Evolutionary conservation across 2,329 filamentous ascomycete genomes (phyloP).

Genomic region (Epicoccum nigrum): DNA sequence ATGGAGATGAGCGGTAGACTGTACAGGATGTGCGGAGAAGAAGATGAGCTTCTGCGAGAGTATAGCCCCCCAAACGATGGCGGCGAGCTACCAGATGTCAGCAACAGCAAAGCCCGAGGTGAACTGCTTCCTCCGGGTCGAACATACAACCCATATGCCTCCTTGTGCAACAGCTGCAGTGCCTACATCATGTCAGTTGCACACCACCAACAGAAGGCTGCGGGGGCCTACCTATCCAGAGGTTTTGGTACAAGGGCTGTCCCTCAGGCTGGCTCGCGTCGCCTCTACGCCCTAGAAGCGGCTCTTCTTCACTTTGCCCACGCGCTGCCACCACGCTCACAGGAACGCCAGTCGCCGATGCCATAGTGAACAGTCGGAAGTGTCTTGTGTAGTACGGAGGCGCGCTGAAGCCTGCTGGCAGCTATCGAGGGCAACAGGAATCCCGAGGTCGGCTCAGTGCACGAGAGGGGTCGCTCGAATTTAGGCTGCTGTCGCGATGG

Average conservation of each 20-base stretch:
- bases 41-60: conserved; percentile 74
- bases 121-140: conserved; percentile 5
- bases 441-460: background rate
- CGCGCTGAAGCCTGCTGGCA: background rate
- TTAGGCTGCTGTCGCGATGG: conserved; percentile 15
- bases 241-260: conserved; percentile 70
- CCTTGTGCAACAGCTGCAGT: conserved; percentile 81
- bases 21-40: conserved; percentile 87
- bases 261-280: conserved; percentile 74
- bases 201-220: background rate
- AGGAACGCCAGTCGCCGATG: conserved; percentile 71
- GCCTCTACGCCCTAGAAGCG: conserved; percentile 72
- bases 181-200: conserved; percentile 58
- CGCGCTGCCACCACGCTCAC: conserved; percentile 49
- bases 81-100: conserved; percentile 61
- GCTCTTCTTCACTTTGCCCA: conserved; percentile 63
- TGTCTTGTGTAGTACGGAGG: background rate
- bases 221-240: conserved; percentile 69
- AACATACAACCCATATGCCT: conserved; percentile 71
- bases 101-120: conserved; percentile 1
- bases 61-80: conserved; percentile 78
- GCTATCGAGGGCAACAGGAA: background rate
- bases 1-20: conserved; percentile 36
- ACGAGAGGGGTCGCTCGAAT: conserved; percentile 19
- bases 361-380: conserved; percentile 58